A percentile compares a stretch with the other conserved stretches of the same genome.
Conservation (phyloP, 257 asterid genomes). For the Solanum sitiens region DNA sequence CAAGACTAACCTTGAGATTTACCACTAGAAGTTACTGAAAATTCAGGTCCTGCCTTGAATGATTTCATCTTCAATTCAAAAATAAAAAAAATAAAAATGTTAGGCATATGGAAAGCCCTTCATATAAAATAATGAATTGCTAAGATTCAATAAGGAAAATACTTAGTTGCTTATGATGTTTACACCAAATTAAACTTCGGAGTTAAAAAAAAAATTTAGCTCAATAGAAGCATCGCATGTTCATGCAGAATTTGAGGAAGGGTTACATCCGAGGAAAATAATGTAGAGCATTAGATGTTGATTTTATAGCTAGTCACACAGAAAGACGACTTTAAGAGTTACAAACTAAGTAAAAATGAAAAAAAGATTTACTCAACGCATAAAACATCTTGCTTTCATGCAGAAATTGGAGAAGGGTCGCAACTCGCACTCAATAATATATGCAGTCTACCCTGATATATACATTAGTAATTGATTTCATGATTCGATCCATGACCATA, state of each 20-base stretch:
- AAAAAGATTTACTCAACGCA: background rate
- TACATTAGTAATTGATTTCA: background rate
- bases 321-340: background rate
- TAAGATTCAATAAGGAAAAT: background rate
- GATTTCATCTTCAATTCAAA: slow-evolving; percentile 30
- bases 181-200: background rate
- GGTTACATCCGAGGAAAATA: background rate
- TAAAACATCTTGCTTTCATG: background rate
- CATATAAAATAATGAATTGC: background rate
- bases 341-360: background rate
- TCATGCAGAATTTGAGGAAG: background rate
- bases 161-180: background rate
- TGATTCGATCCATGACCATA: accelerated
- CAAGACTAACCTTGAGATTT: slow-evolving; percentile 5
- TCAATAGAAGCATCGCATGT: background rate
- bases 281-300: background rate
- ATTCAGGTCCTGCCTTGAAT: slow-evolving; percentile 11
- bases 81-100: background rate
- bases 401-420: accelerated
- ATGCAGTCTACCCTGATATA: background rate
- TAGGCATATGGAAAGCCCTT: background rate
- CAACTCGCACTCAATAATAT: background rate
- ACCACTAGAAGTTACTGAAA: background rate
- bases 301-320: background rate
- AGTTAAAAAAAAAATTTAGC: background rate